Conservation (phyloP, 129 eudicot genomes). For the Solidago caesia region DNA sequence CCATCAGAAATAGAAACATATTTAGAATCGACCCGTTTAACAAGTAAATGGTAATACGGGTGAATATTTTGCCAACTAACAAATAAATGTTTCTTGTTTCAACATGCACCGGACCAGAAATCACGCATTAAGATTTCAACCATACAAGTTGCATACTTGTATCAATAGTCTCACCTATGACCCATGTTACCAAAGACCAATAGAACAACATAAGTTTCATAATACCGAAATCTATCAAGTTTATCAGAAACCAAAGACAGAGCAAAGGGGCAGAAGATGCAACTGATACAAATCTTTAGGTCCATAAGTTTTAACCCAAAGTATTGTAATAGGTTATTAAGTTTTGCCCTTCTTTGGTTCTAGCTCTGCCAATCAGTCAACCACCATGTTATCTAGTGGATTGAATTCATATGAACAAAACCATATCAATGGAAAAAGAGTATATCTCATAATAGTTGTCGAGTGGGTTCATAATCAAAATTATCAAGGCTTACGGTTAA, state of each 20-base stretch:
- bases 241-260: conserved; percentile 1
- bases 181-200: conserved; percentile 2
- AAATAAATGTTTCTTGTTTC: background rate
- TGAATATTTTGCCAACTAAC: background rate
- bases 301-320: background rate
- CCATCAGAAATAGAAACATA: background rate
- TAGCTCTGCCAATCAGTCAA: background rate
- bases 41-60: background rate
- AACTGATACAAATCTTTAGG: background rate
- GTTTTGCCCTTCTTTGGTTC: background rate
- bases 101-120: background rate
- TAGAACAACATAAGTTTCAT: background rate
- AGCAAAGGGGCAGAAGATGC: background rate
- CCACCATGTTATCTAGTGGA: conserved; percentile 12
- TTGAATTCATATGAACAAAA: background rate
- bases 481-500: no score
- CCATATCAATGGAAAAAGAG: background rate
- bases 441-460: conserved; percentile 13
- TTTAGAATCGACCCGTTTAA: background rate
- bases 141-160: conserved; percentile 6
- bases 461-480: no score
- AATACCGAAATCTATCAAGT: background rate
- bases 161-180: conserved; percentile 1
- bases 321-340: background rate
- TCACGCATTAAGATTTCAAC: background rate